These are phyloP conservation scores for Gossypium trilobum DNA, from an alignment of 441 rosid genomes.

Conservation along the genomic window DNA sequence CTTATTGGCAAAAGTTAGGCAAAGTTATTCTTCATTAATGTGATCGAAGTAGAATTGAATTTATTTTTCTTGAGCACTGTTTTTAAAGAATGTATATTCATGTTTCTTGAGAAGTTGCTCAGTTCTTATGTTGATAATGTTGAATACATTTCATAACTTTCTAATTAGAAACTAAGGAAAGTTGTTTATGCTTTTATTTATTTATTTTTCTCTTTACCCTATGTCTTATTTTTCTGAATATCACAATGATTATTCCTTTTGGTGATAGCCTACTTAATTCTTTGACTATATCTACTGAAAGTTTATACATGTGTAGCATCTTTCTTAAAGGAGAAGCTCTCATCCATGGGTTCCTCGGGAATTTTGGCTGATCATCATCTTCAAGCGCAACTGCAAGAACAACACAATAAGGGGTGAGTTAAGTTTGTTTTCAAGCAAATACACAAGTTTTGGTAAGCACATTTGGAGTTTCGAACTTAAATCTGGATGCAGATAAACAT, in stretches of 20 bases:
- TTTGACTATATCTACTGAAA: constrained; percentile 29
- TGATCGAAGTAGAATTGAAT: background rate
- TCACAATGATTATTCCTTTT: background rate
- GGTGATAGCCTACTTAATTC: constrained; percentile 6
- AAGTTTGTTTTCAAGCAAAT: background rate
- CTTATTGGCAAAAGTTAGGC: background rate
- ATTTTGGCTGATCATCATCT: constrained; percentile 98
- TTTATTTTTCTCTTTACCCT: background rate
- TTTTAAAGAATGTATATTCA: background rate
- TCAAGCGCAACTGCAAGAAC: constrained; percentile 89
- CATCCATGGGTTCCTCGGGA: constrained; percentile 90
- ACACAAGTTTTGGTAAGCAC: background rate
- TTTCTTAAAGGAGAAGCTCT: constrained; percentile 84
- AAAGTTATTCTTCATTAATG: background rate
- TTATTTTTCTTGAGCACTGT: background rate
- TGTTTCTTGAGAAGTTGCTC: background rate
- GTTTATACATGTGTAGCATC: constrained; percentile 63
- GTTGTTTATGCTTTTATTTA: background rate
- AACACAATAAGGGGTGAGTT: constrained; percentile 69
- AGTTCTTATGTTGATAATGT: background rate
- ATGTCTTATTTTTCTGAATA: constrained; percentile 6
- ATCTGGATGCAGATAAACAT: background rate
- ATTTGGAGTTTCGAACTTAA: background rate
- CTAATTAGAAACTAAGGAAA: background rate
- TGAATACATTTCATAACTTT: background rate